Percentiles rank a stretch among this genome's conserved stretches.
Conservation (phyloP, 2,329 filamentous ascomycete genomes). For the Trichoderma sp. region DNA sequence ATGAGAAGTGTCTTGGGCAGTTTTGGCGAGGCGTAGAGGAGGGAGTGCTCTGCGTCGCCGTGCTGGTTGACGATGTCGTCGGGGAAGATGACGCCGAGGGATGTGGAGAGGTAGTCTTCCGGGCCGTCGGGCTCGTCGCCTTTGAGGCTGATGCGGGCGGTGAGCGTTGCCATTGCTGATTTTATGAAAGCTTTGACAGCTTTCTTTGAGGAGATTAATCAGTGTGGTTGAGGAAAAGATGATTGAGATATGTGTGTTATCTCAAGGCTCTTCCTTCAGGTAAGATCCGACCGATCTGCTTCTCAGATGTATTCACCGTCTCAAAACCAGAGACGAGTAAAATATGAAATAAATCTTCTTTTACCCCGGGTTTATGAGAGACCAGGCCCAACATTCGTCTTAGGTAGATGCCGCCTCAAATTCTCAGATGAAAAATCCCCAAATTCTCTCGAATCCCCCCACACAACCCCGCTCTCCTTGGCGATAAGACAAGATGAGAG, state of each 20-base stretch:
- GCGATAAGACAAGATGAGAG: not conserved
- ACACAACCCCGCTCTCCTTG: not conserved
- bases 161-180: slow-evolving; percentile 38
- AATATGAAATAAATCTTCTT: not conserved
- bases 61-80: slow-evolving; percentile 67
- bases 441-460: not conserved
- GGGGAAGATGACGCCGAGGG: slow-evolving; percentile 64
- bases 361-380: not conserved
- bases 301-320: not conserved
- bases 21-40: slow-evolving; percentile 58
- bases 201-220: not conserved
- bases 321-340: not conserved
- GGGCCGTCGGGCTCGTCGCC: slow-evolving; percentile 34
- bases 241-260: not conserved
- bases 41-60: slow-evolving; percentile 57
- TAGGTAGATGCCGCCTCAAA: not conserved
- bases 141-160: slow-evolving; percentile 32
- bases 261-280: not conserved
- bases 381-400: not conserved
- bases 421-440: not conserved
- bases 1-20: slow-evolving; percentile 46
- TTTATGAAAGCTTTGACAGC: not conserved
- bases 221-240: not conserved
- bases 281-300: not conserved
- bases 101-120: slow-evolving; percentile 59